A percentile compares a stretch with the other conserved stretches of the same genome.
phyloP scores from a whole-genome alignment of 2,329 filamentous ascomycete genomes.

The Penicillium sp. region DNA sequence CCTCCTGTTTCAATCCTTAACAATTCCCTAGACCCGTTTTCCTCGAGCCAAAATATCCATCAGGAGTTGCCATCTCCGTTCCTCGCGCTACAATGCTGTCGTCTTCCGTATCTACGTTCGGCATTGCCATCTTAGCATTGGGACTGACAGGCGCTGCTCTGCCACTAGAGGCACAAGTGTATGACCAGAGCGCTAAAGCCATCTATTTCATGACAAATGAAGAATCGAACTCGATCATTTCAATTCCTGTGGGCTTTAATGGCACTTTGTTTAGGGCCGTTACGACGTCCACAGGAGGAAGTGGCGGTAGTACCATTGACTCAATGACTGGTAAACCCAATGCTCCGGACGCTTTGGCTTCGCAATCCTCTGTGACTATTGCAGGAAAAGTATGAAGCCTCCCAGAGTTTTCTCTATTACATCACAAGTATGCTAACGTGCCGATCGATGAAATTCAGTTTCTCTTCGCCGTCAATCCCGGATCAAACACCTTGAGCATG shows the following conservation, averaged over 20 bases:
- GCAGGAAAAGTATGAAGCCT: conserved; percentile 47
- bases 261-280: conserved; percentile 46
- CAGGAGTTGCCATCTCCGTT: no score
- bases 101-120: no score
- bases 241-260: conserved; percentile 45
- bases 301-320: conserved; percentile 42
- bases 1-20: no score
- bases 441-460: conserved; percentile 10
- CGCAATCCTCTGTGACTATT: conserved; percentile 50
- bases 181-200: conserved; percentile 39
- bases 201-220: conserved; percentile 58
- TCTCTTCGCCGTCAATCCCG: conserved; percentile 31
- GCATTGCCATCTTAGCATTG: no score
- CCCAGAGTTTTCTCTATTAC: background rate
- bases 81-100: no score
- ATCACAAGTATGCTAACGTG: background rate
- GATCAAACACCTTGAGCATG: conserved; percentile 39
- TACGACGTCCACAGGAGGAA: conserved; percentile 46
- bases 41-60: no score
- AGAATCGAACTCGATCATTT: conserved; percentile 47
- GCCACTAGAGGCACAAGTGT: no score
- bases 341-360: conserved; percentile 49
- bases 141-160: no score
- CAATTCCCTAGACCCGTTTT: no score
- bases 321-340: conserved; percentile 39